phyloP scores from a whole-genome alignment of 2,329 filamentous ascomycete genomes.

The Graphilbum fragrans region DNA sequence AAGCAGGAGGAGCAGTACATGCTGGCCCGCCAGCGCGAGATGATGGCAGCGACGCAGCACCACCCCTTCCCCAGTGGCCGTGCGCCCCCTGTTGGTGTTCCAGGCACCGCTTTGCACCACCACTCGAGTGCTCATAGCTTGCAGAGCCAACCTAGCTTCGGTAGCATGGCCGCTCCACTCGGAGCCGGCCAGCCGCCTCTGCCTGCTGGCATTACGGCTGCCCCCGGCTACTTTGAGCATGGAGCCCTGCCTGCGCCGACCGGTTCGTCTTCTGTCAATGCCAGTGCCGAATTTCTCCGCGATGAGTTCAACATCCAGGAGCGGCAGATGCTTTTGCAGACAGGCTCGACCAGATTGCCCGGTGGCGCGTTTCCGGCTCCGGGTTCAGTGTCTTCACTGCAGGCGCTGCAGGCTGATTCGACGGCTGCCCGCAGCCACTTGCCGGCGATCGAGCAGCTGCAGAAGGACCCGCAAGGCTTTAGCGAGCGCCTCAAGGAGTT shows the following conservation, averaged over 20 bases:
- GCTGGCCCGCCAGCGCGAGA: slow-evolving; percentile 92
- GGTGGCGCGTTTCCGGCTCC: slow-evolving; percentile 20
- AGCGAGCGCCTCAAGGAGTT: slow-evolving; percentile 73
- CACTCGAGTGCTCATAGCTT: slow-evolving; percentile 92
- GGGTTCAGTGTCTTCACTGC: slow-evolving; percentile 18
- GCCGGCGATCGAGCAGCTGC: slow-evolving; percentile 36
- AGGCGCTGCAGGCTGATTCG: slow-evolving; percentile 12
- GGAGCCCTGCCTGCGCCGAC: slow-evolving; percentile 27
- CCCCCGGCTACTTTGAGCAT: slow-evolving; percentile 59
- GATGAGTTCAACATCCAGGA: slow-evolving; percentile 53
- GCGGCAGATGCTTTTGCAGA: slow-evolving; percentile 37
- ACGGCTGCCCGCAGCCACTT: slow-evolving; percentile 32
- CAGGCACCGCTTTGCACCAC: slow-evolving; percentile 55
- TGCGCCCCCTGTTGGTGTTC: slow-evolving; percentile 24
- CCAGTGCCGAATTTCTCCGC: slow-evolving; percentile 41
- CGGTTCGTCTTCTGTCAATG: slow-evolving; percentile 28
- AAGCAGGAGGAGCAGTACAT: slow-evolving; percentile 98
- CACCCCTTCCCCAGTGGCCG: slow-evolving; percentile 6
- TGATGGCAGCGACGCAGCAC: slow-evolving; percentile 64
- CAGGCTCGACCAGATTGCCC: slow-evolving; percentile 4
- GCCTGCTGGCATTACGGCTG: slow-evolving; percentile 45
- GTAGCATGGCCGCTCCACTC: slow-evolving; percentile 82
- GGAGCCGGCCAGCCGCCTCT: slow-evolving; percentile 41
- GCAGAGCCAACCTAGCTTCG: slow-evolving; percentile 93
- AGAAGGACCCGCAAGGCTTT: slow-evolving; percentile 45